These are phyloP conservation scores for Lachnellula arida DNA, from an alignment of 2,329 filamentous ascomycete genomes.

Conservation along the genomic window DNA sequence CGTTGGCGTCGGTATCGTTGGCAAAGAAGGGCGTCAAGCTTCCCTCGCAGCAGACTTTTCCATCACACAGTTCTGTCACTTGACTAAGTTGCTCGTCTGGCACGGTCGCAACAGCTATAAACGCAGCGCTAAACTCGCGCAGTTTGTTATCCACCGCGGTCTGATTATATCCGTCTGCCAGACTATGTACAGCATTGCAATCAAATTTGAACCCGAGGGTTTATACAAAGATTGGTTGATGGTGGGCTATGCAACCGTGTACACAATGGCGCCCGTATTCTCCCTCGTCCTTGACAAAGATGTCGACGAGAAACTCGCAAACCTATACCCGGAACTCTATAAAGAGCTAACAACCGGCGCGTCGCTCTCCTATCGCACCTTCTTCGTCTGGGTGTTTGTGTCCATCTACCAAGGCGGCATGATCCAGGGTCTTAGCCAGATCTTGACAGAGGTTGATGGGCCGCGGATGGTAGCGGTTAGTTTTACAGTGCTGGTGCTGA, in stretches of 20 bases:
- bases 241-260: constrained; percentile 93
- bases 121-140: constrained; percentile 86
- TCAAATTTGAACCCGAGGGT: constrained; percentile 87
- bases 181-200: constrained; percentile 94
- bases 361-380: constrained; percentile 84
- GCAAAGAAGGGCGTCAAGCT: constrained; percentile 94
- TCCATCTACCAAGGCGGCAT: constrained; percentile 93
- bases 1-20: constrained; percentile 95
- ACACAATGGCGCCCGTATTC: constrained; percentile 90
- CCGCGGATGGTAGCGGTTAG: constrained; percentile 80
- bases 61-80: constrained; percentile 89
- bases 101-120: constrained; percentile 98
- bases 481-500: constrained; percentile 87
- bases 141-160: constrained; percentile 97
- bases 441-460: constrained; percentile 74
- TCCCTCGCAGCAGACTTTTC: constrained; percentile 94
- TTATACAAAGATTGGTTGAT: constrained; percentile 96
- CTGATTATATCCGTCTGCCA: constrained; percentile 94
- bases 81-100: constrained; percentile 98
- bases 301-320: constrained; percentile 89
- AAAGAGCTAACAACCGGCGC: constrained; percentile 90
- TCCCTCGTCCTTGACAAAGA: constrained; percentile 92
- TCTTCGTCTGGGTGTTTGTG: constrained; percentile 94
- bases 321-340: constrained; percentile 94
- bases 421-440: constrained; percentile 90